Evolutionary conservation across 306 rosid genomes (phyloP).

Genomic region (Casuarina glauca): DNA sequence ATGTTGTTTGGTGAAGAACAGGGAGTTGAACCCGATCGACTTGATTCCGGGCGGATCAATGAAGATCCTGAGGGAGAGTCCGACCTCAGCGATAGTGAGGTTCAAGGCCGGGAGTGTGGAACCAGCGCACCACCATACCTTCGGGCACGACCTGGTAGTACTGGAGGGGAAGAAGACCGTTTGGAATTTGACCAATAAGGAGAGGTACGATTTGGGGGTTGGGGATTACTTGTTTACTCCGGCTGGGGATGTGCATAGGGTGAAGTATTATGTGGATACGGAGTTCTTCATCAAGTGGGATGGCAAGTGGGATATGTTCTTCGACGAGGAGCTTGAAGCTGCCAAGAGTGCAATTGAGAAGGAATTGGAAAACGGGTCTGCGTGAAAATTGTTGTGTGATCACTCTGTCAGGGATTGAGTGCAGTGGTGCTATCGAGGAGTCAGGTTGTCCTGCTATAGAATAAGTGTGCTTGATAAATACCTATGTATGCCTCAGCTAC

Average conservation of each 20-base stretch:
- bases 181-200: slow-evolving; percentile 74
- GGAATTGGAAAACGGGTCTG: slow-evolving; percentile 23
- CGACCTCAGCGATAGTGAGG: slow-evolving; percentile 79
- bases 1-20: slow-evolving; percentile 66
- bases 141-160: slow-evolving; percentile 89
- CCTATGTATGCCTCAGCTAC: background rate
- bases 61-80: slow-evolving; percentile 79
- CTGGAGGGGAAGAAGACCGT: slow-evolving; percentile 75
- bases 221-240: slow-evolving; percentile 88
- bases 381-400: background rate
- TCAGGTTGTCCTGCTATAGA: background rate
- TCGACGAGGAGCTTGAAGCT: slow-evolving; percentile 71
- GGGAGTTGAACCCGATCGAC: slow-evolving; percentile 64
- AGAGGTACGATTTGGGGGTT: slow-evolving; percentile 59
- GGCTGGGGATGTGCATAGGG: slow-evolving; percentile 75
- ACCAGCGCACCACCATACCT: slow-evolving; percentile 90
- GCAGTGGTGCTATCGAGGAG: background rate
- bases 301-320: slow-evolving; percentile 90
- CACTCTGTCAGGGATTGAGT: background rate
- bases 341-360: slow-evolving; percentile 49
- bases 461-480: background rate
- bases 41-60: slow-evolving; percentile 80
- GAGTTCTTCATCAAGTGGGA: slow-evolving; percentile 94
- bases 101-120: slow-evolving; percentile 85
- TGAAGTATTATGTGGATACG: slow-evolving; percentile 70